Evolutionary conservation across 1,284 basidiomycete species (phyloP), one percentile per base, ranked within the genome.

Genomic region (Ceratobasidium sp.): DNA sequence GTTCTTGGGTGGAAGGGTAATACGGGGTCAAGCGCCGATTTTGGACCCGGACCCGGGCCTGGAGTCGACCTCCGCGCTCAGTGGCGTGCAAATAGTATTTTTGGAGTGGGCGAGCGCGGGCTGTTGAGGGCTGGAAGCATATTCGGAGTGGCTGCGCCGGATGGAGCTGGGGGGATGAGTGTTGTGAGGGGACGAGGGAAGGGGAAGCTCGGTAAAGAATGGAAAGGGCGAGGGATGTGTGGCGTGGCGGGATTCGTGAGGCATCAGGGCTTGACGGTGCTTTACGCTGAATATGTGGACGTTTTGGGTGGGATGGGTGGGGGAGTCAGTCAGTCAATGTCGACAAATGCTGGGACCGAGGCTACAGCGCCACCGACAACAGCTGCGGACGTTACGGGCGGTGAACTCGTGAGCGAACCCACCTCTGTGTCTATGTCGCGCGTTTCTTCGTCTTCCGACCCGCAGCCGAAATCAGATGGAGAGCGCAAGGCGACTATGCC

Each of bases 1-100:
- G 77, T 91, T 5, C 82, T 89, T 1, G 89, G 90, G 0, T 91
- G 90, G 89, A 86, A 87, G 51, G 84, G 84, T 24, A 85, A 84
- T 76, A 85, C 85, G 33, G 67, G 78, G 81, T 0, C 67, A 14
- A 59, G 54, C 1, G 67, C 67, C 19, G 67, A 72, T 41, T 45
- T 60, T 19, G 67, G 67, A 48, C 44, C 67, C 56, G 67, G 66
- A 2, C 53, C 53, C 1, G 64, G 50, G 3, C 64, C 64, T 4
- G 66, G 66, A 1, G 51, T 72, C 11, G 67, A 72, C 24, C 56
- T 72, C 7, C 54, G 67, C 1, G 56, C 54, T 27, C 67, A 72
- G 19, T 72, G 67, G 67, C 54, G 67, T 4, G 67, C 67, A 15
- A 72, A 72, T 45, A 72, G 67, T 14, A 72, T 72, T 7, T 72